These are phyloP conservation scores for Pseudogymnoascus sp. DNA, from an alignment of 2,329 filamentous ascomycete genomes.

Conservation along the genomic window DNA sequence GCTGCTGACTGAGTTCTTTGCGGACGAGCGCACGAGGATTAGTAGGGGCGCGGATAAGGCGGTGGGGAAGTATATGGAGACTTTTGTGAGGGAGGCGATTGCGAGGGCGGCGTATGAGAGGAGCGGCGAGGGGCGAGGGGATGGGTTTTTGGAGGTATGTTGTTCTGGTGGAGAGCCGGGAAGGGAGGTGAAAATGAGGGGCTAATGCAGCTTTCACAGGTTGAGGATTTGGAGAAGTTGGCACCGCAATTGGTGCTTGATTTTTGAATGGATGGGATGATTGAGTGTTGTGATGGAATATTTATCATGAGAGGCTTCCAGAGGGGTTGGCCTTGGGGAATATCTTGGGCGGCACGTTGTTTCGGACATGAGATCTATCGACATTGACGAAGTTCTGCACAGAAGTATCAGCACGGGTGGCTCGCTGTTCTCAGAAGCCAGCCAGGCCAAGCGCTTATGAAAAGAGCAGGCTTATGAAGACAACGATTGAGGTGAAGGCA, in stretches of 20 bases:
- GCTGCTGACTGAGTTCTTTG: conserved; percentile 72
- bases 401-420: background rate
- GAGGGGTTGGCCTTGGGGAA: background rate
- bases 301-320: background rate
- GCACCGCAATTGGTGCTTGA: conserved; percentile 79
- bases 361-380: background rate
- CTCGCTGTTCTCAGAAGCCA: background rate
- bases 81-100: conserved; percentile 84
- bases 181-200: background rate
- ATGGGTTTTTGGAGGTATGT: conserved; percentile 66
- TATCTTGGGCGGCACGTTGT: background rate
- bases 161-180: background rate
- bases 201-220: conserved; percentile 35
- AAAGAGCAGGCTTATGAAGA: background rate
- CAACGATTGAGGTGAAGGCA: background rate
- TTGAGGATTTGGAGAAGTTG: conserved; percentile 84
- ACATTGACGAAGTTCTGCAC: background rate
- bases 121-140: conserved; percentile 29
- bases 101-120: conserved; percentile 68
- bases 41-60: conserved; percentile 68
- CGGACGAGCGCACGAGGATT: conserved; percentile 59
- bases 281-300: background rate
- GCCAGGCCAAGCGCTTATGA: background rate
- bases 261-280: conserved; percentile 46
- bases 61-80: conserved; percentile 77